phyloP scores from a whole-genome alignment of 495 filamentous ascomycete species.

The Penicillium macrosclerotiorum region DNA sequence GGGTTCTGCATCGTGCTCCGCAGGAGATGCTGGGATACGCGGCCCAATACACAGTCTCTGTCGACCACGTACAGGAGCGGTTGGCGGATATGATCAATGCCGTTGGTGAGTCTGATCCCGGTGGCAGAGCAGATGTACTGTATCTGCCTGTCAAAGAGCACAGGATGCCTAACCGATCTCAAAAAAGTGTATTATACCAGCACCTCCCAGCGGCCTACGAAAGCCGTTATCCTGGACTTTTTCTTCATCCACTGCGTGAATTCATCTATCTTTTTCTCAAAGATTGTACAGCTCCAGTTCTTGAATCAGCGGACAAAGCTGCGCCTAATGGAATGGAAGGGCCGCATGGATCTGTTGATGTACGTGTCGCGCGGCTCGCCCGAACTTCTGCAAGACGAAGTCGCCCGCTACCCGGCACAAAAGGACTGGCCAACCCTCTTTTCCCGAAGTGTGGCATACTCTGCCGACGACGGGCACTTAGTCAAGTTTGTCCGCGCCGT shows the following conservation, averaged over 20 bases:
- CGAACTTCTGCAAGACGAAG: constrained; percentile 51
- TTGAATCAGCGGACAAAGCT: constrained; percentile 46
- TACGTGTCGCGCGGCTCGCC: constrained; percentile 62
- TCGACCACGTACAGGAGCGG: constrained; percentile 63
- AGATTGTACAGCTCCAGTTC: constrained; percentile 42
- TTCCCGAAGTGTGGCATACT: constrained; percentile 46
- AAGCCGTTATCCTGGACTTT: constrained; percentile 74
- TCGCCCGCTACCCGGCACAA: constrained; percentile 47
- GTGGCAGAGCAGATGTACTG: no score
- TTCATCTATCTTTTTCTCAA: constrained; percentile 59
- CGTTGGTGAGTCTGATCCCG: constrained; percentile 37
- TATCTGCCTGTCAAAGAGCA: neutral
- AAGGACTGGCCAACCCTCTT: constrained; percentile 56
- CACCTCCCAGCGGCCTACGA: constrained; percentile 59
- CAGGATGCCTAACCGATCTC: neutral
- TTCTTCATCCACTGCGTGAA: constrained; percentile 73
- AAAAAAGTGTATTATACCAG: constrained; percentile 56
- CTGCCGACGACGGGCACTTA: constrained; percentile 75
- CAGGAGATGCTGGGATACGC: constrained; percentile 62
- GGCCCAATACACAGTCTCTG: constrained; percentile 55
- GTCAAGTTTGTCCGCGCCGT: constrained; percentile 71
- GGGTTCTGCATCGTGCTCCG: constrained; percentile 58
- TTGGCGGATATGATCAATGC: constrained; percentile 76
- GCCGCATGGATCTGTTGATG: constrained; percentile 63
- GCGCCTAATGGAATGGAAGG: constrained; percentile 74